These are phyloP conservation scores for Euryodendron excelsum DNA, from an alignment of 148 eudicot species.

Conservation along the genomic window DNA sequence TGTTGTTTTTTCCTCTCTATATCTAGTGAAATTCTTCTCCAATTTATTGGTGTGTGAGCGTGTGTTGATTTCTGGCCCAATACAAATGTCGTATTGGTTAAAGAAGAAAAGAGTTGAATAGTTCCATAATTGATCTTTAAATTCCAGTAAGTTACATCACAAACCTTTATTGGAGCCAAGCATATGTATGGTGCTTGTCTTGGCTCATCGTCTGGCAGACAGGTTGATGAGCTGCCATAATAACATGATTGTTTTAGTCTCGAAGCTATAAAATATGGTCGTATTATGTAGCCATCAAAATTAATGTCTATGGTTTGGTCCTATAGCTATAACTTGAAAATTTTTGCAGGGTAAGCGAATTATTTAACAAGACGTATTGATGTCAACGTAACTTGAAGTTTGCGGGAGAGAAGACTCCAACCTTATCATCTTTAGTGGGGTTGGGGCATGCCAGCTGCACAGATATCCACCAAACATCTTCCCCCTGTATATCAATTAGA, in stretches of 20 bases:
- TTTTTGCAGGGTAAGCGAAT: not conserved
- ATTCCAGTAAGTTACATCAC: not conserved
- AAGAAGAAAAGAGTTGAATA: no score
- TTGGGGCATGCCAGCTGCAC: conserved; percentile 45
- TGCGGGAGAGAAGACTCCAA: conserved; percentile 88
- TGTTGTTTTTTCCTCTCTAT: no score
- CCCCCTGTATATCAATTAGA: conserved; percentile 43
- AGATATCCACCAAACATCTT: conserved; percentile 66
- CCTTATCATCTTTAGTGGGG: conserved; percentile 70
- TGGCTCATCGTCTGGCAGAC: conserved; percentile 41
- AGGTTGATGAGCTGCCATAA: conserved; percentile 54
- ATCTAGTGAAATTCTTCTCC: no score
- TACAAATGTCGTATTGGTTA: not conserved
- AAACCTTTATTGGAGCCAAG: conserved; percentile 79
- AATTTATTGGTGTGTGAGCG: no score
- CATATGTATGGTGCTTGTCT: conserved; percentile 65
- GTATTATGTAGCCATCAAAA: not conserved
- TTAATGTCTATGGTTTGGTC: not conserved
- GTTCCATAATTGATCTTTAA: not conserved
- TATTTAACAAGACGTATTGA: not conserved
- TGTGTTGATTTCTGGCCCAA: no score
- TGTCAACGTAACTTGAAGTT: conserved; percentile 41
- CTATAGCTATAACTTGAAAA: not conserved
- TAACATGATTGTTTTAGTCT: not conserved
- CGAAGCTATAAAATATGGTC: no score